Percentiles rank a stretch among this genome's conserved stretches.
Evolutionary conservation across 208 protist genomes (phyloP).

Genomic region (Strigomonas culicis): DNA sequence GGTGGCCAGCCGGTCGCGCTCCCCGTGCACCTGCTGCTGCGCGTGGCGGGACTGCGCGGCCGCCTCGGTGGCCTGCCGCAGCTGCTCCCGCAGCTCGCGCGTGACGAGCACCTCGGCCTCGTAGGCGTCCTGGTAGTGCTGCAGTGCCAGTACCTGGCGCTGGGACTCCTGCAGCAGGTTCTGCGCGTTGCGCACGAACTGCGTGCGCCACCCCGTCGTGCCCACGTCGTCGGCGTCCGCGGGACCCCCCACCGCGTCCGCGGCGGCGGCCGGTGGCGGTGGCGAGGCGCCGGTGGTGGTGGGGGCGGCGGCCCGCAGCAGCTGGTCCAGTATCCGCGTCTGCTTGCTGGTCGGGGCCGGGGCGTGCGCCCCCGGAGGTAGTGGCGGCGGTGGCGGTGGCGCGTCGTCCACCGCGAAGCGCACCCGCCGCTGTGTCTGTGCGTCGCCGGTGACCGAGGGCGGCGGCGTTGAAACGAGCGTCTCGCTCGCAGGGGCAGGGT

Average conservation of each 20-base stretch:
- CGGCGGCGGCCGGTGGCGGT: no score
- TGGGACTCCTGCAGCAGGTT: slow-evolving; percentile 30
- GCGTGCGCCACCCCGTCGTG: slow-evolving; percentile 6
- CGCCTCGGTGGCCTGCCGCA: slow-evolving; percentile 11
- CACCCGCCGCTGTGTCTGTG: not conserved
- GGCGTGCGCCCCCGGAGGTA: no score
- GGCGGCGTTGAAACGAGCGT: not conserved
- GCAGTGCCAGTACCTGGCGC: slow-evolving; percentile 25
- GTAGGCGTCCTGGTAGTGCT: slow-evolving; percentile 23
- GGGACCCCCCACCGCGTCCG: no score
- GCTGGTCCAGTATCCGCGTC: not conserved
- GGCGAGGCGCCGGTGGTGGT: not conserved
- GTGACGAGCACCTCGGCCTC: slow-evolving; percentile 12
- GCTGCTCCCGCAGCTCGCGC: slow-evolving; percentile 10
- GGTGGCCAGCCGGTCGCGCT: not conserved
- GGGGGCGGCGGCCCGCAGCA: not conserved
- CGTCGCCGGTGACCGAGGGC: not conserved
- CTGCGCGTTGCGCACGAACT: slow-evolving; percentile 17
- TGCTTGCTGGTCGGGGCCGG: no score
- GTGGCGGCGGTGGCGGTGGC: not conserved
- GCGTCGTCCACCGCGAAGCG: not conserved
- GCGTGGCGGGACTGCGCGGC: slow-evolving; percentile 4
- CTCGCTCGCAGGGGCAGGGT: no score
- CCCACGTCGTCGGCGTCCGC: slow-evolving; percentile 7
- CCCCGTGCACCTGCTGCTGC: slow-evolving; percentile 9